Conservation (phyloP, 768 basidiomycete genomes). For the Russula emetica region DNA sequence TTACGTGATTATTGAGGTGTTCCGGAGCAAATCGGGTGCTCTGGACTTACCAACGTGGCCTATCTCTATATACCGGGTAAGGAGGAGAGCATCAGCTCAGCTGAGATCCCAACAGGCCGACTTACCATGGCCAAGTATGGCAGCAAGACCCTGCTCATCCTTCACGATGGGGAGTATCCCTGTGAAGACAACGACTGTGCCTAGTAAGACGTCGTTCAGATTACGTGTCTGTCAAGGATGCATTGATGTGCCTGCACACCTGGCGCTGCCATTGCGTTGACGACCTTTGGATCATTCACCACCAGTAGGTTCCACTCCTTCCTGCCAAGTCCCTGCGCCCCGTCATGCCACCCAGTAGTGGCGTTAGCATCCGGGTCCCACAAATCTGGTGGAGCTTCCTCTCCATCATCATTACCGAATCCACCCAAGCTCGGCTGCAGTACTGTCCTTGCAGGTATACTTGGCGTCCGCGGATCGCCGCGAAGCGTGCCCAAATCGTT, state of each 20-base stretch:
- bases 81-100: background rate
- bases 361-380: slow-evolving; percentile 32
- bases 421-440: slow-evolving; percentile 28
- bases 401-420: background rate
- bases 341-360: background rate
- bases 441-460: slow-evolving; percentile 26
- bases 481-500: slow-evolving; percentile 67
- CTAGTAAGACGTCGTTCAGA: slow-evolving; percentile 35
- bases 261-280: slow-evolving; percentile 76
- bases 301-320: slow-evolving; percentile 69
- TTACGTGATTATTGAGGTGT: background rate
- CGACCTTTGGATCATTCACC: slow-evolving; percentile 60
- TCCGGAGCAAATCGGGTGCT: slow-evolving; percentile 27
- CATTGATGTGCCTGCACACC: slow-evolving; percentile 39
- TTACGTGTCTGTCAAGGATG: background rate
- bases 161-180: slow-evolving; percentile 76
- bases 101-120: background rate
- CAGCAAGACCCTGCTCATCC: slow-evolving; percentile 79
- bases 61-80: slow-evolving; percentile 51
- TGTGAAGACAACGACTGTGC: slow-evolving; percentile 81
- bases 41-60: slow-evolving; percentile 60
- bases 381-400: slow-evolving; percentile 5
- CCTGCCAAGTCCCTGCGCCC: slow-evolving; percentile 1
- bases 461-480: slow-evolving; percentile 28
- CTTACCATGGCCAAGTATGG: slow-evolving; percentile 79